Conservation (phyloP, 2,329 filamentous ascomycete genomes). For the Parastagonospora nodorum region DNA sequence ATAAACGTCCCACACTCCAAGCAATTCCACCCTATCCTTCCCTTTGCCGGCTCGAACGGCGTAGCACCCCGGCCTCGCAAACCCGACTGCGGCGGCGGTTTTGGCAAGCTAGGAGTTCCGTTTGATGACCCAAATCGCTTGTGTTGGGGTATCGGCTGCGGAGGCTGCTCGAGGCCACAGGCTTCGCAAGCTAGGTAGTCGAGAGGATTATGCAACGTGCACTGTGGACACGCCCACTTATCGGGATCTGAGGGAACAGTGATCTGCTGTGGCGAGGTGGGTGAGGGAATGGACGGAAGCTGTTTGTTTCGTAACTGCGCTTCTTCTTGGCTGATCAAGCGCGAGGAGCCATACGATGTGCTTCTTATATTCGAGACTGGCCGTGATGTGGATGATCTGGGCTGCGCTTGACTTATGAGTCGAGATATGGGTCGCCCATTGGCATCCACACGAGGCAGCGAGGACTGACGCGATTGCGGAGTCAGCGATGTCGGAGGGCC, state of each 20-base stretch:
- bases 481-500: constrained; percentile 12
- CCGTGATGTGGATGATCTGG: constrained; percentile 12
- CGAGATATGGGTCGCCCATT: constrained; percentile 41
- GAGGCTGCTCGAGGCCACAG: constrained; percentile 62
- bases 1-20: constrained; percentile 64
- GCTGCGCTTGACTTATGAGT: constrained; percentile 30
- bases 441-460: constrained; percentile 14
- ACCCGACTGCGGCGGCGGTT: constrained; percentile 36
- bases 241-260: constrained; percentile 36
- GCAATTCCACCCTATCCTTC: constrained; percentile 65
- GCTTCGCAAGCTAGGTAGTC: constrained; percentile 65
- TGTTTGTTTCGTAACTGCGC: constrained; percentile 28
- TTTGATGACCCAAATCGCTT: constrained; percentile 34
- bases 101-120: constrained; percentile 31
- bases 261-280: constrained; percentile 17
- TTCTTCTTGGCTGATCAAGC: constrained; percentile 36
- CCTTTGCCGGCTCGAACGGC: constrained; percentile 50
- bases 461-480: constrained; percentile 10
- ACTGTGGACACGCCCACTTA: constrained; percentile 64
- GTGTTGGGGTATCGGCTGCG: constrained; percentile 43
- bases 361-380: constrained; percentile 11
- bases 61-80: constrained; percentile 38
- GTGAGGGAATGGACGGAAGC: constrained; percentile 38
- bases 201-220: constrained; percentile 66
- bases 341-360: constrained; percentile 15